Percentiles rank a stretch among this genome's conserved stretches.
Evolutionary conservation across 805 yeast genomes (phyloP).

Genomic region (Kuraishia capsulata): DNA sequence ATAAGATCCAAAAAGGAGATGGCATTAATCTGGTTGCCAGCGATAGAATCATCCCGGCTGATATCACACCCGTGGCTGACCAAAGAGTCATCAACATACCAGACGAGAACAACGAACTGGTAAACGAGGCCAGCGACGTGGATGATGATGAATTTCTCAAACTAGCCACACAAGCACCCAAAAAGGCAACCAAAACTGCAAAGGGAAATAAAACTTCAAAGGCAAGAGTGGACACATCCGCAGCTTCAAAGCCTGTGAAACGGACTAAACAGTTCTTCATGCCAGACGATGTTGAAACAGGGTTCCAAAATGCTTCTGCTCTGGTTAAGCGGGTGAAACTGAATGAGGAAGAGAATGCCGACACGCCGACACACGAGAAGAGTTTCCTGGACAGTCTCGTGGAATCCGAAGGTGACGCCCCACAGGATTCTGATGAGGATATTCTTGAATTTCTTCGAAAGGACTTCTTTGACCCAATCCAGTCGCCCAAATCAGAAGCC

Average conservation of each 20-base stretch:
- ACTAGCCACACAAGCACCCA: slow-evolving; percentile 50
- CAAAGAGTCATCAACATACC: slow-evolving; percentile 57
- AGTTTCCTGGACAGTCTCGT: neutral
- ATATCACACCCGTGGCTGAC: slow-evolving; percentile 45
- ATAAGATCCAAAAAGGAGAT: slow-evolving; percentile 44
- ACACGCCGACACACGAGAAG: neutral
- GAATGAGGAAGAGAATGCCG: neutral
- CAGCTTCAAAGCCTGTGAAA: slow-evolving; percentile 5
- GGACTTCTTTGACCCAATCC: too few species aligned
- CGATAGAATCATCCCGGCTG: slow-evolving; percentile 62
- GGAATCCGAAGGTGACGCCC: neutral
- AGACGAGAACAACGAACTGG: slow-evolving; percentile 50
- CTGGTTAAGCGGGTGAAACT: slow-evolving; percentile 26
- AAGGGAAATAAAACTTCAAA: slow-evolving; percentile 13
- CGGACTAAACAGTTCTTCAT: slow-evolving; percentile 45
- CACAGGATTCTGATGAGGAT: slow-evolving; percentile 7
- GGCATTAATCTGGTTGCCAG: slow-evolving; percentile 34
- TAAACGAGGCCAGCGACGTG: slow-evolving; percentile 41
- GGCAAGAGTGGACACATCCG: slow-evolving; percentile 5
- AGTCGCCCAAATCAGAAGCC: too few species aligned
- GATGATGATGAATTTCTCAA: slow-evolving; percentile 52
- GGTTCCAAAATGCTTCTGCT: slow-evolving; percentile 44
- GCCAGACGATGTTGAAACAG: slow-evolving; percentile 67
- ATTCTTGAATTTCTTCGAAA: slow-evolving; percentile 5
- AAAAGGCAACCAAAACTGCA: slow-evolving; percentile 12